Conservation (phyloP, 2,329 filamentous ascomycete species). For the Hypomyces rosellus region DNA sequence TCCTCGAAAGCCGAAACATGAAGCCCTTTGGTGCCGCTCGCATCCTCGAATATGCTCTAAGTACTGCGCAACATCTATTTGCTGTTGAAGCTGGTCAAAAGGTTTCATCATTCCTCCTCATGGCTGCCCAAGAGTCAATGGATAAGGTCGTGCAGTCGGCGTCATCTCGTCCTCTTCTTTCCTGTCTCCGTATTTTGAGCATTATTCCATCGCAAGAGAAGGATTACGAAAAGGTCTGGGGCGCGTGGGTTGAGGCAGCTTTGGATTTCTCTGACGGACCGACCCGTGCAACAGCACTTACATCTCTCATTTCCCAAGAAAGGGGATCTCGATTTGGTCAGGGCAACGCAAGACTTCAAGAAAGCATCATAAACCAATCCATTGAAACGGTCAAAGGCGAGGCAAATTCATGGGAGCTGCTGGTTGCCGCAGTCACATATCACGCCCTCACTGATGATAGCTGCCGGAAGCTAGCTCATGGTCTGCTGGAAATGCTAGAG, state of each 20-base stretch:
- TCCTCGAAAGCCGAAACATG: conserved; percentile 46
- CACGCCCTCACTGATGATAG: conserved; percentile 32
- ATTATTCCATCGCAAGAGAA: conserved; percentile 32
- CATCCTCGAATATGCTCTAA: conserved; percentile 34
- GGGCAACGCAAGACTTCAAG: conserved; percentile 37
- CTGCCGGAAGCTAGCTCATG: conserved; percentile 29
- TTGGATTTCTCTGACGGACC: conserved; percentile 25
- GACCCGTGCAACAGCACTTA: conserved; percentile 29
- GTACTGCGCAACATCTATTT: conserved; percentile 37
- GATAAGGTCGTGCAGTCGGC: conserved; percentile 58
- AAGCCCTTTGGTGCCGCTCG: conserved; percentile 52
- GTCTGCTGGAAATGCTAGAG: conserved; percentile 26
- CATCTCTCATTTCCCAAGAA: conserved; percentile 41
- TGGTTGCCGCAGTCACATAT: conserved; percentile 42
- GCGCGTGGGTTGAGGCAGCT: conserved; percentile 35
- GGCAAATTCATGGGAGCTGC: conserved; percentile 35
- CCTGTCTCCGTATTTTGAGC: conserved; percentile 54
- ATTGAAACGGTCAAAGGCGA: conserved; percentile 31
- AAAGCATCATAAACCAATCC: conserved; percentile 37
- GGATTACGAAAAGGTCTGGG: conserved; percentile 39
- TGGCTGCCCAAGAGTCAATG: conserved; percentile 50
- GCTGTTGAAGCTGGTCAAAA: conserved; percentile 22
- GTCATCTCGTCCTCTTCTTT: conserved; percentile 60
- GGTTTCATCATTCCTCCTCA: conserved; percentile 38
- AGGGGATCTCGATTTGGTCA: conserved; percentile 34